Percentiles rank a stretch among this genome's conserved stretches.
These are phyloP conservation scores for Aureobasidium namibiae DNA, from an alignment of 2,329 filamentous ascomycete genomes.

Conservation along the genomic window DNA sequence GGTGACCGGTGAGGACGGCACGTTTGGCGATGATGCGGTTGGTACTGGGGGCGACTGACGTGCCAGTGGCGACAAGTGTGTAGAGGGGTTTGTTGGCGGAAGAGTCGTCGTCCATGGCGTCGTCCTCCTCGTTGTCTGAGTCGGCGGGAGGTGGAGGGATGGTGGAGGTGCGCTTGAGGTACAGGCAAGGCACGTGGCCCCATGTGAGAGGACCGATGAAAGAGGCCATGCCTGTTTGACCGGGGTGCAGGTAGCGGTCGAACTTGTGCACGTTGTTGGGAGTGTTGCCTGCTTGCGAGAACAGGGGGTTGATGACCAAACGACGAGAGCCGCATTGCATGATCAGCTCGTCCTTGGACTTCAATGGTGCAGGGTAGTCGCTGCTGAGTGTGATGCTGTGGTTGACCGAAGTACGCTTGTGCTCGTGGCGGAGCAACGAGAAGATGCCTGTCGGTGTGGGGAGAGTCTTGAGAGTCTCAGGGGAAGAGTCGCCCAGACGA, in stretches of 20 bases:
- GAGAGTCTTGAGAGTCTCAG: constrained; percentile 44
- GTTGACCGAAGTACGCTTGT: constrained; percentile 87
- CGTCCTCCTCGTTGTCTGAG: constrained; percentile 35
- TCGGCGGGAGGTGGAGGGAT: constrained; percentile 37
- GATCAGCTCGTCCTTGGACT: constrained; percentile 85
- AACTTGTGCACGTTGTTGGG: constrained; percentile 98
- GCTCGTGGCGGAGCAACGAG: constrained; percentile 85
- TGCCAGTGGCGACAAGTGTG: constrained; percentile 76
- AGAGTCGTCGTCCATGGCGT: constrained; percentile 16
- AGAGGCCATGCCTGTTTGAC: constrained; percentile 77
- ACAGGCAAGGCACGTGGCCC: constrained; percentile 83
- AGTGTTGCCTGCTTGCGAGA: constrained; percentile 80
- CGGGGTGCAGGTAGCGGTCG: constrained; percentile 83
- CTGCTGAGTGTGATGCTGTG: constrained; percentile 80
- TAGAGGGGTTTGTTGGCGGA: background rate
- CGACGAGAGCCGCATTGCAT: constrained; percentile 85
- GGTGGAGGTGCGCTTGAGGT: constrained; percentile 60
- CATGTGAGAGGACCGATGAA: constrained; percentile 88
- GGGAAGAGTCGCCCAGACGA: constrained; percentile 38
- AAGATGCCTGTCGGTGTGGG: constrained; percentile 63
- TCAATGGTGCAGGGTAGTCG: constrained; percentile 66
- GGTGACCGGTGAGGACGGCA: constrained; percentile 87
- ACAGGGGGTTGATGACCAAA: constrained; percentile 81
- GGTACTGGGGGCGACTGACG: constrained; percentile 67
- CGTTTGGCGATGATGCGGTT: constrained; percentile 83